A percentile compares a stretch with the other conserved stretches of the same genome.
Conservation (phyloP, 306 rosid species). For the Comarum palustre region DNA sequence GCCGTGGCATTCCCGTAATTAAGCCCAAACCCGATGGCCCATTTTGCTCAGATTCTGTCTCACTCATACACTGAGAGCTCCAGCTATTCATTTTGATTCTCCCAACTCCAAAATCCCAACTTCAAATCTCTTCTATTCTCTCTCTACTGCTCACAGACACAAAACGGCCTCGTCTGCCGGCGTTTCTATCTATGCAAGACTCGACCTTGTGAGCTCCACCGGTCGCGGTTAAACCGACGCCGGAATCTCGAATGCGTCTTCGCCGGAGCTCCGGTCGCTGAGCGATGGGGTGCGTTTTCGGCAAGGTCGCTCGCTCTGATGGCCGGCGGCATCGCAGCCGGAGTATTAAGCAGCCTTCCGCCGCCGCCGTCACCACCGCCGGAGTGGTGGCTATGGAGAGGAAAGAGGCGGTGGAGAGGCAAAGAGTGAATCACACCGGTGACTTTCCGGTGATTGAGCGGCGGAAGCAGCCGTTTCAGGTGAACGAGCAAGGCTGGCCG, state of each 20-base stretch:
- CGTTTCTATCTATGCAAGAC: not conserved
- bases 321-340: conserved; percentile 32
- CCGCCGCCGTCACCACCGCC: conserved; percentile 18
- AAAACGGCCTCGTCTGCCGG: not conserved
- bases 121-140: not conserved
- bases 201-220: not conserved
- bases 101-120: not conserved
- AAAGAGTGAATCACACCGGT: conserved; percentile 37
- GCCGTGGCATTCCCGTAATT: conserved; percentile 54
- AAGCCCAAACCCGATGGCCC: not conserved
- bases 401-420: conserved; percentile 23
- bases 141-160: not conserved
- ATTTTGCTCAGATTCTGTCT: conserved; percentile 10
- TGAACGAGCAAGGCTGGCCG: conserved; percentile 84
- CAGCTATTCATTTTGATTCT: conserved; percentile 2
- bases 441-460: conserved; percentile 54
- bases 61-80: conserved; percentile 12
- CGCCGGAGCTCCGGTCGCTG: conserved; percentile 31
- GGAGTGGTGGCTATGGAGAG: conserved; percentile 26
- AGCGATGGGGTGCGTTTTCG: conserved; percentile 88
- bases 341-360: conserved; percentile 19
- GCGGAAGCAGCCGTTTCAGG: conserved; percentile 43
- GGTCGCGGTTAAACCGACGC: not conserved
- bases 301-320: conserved; percentile 31
- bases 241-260: conserved; percentile 40